phyloP scores from a whole-genome alignment of 192 early-diverging fungal species.

The Linnemannia zychae region DNA sequence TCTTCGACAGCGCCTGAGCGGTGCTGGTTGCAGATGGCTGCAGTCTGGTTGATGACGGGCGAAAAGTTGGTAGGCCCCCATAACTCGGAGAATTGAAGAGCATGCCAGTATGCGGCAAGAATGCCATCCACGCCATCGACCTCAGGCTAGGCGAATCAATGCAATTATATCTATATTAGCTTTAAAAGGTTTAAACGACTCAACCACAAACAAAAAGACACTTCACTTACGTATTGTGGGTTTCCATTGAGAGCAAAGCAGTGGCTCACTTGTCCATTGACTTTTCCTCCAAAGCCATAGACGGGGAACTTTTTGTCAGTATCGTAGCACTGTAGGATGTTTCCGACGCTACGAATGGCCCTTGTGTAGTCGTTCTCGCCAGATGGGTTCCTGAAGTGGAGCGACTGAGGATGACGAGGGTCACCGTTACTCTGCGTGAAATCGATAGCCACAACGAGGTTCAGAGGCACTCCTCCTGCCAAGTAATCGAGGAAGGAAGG shows the following conservation, averaged over 20 bases:
- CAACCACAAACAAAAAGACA: background rate
- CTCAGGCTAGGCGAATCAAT: slow-evolving; percentile 58
- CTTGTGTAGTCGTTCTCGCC: slow-evolving; percentile 67
- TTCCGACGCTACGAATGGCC: slow-evolving; percentile 66
- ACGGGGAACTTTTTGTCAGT: slow-evolving; percentile 67
- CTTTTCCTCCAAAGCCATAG: slow-evolving; percentile 71
- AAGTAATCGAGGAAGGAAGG: slow-evolving; percentile 71
- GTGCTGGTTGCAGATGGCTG: slow-evolving; percentile 48
- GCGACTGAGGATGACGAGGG: slow-evolving; percentile 59
- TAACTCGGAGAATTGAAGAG: slow-evolving; percentile 58
- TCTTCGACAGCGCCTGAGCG: slow-evolving; percentile 55
- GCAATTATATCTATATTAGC: background rate
- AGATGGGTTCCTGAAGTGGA: slow-evolving; percentile 61
- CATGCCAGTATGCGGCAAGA: slow-evolving; percentile 61
- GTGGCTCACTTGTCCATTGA: slow-evolving; percentile 64
- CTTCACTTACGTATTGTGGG: slow-evolving; percentile 45
- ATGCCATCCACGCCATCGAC: slow-evolving; percentile 70
- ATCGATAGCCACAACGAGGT: slow-evolving; percentile 70
- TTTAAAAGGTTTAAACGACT: background rate
- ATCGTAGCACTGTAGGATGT: slow-evolving; percentile 64
- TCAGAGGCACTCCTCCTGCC: slow-evolving; percentile 65
- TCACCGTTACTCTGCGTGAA: slow-evolving; percentile 72
- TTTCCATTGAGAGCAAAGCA: slow-evolving; percentile 66
- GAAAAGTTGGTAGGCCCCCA: slow-evolving; percentile 73
- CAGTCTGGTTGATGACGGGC: slow-evolving; percentile 59